Evolutionary conservation across 2,329 filamentous ascomycete genomes (phyloP), one percentile per base, ranked within the genome.

Genomic region (Claviceps sp.): DNA sequence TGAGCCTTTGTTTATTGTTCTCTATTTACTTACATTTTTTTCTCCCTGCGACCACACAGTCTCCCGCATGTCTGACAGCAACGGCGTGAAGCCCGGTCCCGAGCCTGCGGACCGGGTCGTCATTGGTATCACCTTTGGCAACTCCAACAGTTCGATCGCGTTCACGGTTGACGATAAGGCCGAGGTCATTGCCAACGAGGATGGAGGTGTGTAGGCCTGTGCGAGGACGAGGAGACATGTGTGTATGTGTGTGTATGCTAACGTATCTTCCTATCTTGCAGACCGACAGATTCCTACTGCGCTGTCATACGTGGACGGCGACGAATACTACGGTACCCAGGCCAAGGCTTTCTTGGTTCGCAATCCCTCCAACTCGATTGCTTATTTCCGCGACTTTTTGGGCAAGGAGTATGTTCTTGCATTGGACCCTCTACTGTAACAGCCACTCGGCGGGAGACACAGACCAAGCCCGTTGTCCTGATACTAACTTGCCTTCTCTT

Each of bases 101-200:
- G 71, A 75, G 70, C 79, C 80, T 50, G 72, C 70, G 60, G 75
- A 82, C 61, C 76, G 81, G 62, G 75, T 77, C 63, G 88, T 85
- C 67, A 97, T 98, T 72, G 93, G 93, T 68, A 89, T 98, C 67
- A 87, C 90, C 60, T 96, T 97, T 76, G 93, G 93, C 73, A 98
- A 97, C 76, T 90, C 89, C 56, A 95, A 95, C 82, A 94, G 89
- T 74, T 96, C 89, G 55, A 96, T 98, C 72, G 91, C 91, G 62
- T 89, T 84, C 68, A 95, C 90, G 47, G 80, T 84, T 56, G 91
- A 97, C 65, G 91, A 94, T 71, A 95, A 94, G 76, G 85, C 89
- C 58, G 89, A 96, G 69, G 91, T 98, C 58, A 97, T 98, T 73
- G 93, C 93, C 65, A 97, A 98, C 73, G 93, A 97, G 75, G 93